Evolutionary conservation across 768 basidiomycete genomes (phyloP), one percentile per base, ranked within the genome.

Genomic region (Macrolepiota albuminosa): DNA sequence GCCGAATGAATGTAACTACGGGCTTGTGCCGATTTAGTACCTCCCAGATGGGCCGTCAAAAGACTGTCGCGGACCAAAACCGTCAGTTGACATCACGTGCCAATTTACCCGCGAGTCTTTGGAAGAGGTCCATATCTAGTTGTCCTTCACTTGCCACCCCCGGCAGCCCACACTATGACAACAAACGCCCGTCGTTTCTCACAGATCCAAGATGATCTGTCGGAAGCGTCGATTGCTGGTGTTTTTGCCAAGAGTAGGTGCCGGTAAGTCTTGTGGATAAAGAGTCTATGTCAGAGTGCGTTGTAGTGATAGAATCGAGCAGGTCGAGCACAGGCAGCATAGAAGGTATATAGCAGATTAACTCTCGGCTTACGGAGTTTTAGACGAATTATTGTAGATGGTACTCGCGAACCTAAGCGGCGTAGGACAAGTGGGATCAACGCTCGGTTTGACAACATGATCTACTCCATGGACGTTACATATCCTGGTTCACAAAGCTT

Each of bases 391-490:
- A 24, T 13, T 2, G 51, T 39, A 63, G 59, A 63, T 50, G 5
- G 36, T 34, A 54, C 37, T 8, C 60, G 39, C 21, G 16, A 46
- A 63, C 67, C 67, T n/a, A 89, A 85, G 63, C 80, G 84, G 21
- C 77, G 76, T 29, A 82, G 74, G 64, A 73, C 71, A n/a, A 69
- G 64, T 40, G 79, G 79, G 8, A 71, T 85, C 52, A 90, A 89
- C 63, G 68, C 78, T 37, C 81, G 81, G 42, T 88, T 84, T 64
- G 88, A 90, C 68, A 76, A 76, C 47, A 90, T 91, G 88, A 72
- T 89, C 34, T 77, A 83, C 54, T 76, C 81, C 3, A 83, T 88
- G 74, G 78, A 81, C 56, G 62, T 72, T n/a, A 68, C 74, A 43
- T 68, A 72, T 62, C 65, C 71, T 56, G 66, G 59, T 53, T 65